Evolutionary conservation across 2,329 filamentous ascomycete genomes (phyloP).

Genomic region (Xylariales sp.): DNA sequence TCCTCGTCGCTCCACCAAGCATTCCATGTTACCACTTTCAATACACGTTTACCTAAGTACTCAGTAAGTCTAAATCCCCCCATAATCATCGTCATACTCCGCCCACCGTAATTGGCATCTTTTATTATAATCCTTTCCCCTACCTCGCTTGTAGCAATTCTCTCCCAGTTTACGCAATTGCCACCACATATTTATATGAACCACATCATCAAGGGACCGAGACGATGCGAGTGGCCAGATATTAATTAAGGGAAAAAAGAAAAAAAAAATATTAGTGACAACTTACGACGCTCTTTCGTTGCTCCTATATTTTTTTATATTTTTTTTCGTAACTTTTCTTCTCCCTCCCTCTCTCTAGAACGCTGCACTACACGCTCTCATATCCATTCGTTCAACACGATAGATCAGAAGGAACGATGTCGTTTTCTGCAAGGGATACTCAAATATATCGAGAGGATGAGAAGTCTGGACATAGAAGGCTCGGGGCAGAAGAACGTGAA

Average conservation of each 20-base stretch:
- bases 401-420: constrained; percentile 48
- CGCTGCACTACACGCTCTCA: background rate
- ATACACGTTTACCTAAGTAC: background rate
- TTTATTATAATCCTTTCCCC: constrained; percentile 20
- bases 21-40: constrained; percentile 12
- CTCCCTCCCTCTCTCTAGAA: background rate
- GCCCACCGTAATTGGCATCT: constrained; percentile 31
- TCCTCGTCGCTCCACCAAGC: constrained; percentile 31
- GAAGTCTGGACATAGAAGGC: constrained; percentile 44
- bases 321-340: background rate
- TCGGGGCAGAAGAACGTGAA: constrained; percentile 56
- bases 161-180: background rate
- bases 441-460: constrained; percentile 60
- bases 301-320: constrained; percentile 20
- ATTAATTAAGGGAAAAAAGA: constrained; percentile 1
- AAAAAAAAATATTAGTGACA: constrained; percentile 13
- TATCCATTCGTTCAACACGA: background rate
- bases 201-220: background rate
- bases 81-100: constrained; percentile 28
- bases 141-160: constrained; percentile 5
- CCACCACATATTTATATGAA: constrained; percentile 2
- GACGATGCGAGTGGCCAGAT: constrained; percentile 28
- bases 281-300: constrained; percentile 13
- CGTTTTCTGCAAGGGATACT: constrained; percentile 53
- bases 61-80: background rate